These are phyloP conservation scores for Maudiozyma serrabonitensis DNA, from an alignment of 805 yeast species.

Conservation along the genomic window DNA sequence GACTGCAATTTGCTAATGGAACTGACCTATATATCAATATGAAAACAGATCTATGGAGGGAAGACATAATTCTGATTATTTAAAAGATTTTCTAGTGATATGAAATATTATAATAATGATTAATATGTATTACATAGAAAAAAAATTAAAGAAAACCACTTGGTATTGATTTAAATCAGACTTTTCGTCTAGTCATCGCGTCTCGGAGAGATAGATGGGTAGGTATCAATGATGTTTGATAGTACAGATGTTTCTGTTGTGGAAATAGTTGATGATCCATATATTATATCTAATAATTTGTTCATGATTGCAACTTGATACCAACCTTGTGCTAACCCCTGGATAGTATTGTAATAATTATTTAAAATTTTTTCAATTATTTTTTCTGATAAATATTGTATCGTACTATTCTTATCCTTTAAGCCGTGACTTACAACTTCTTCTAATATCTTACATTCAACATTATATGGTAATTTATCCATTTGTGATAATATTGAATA, in stretches of 20 bases:
- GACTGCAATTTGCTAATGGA: no score
- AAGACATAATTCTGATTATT: no score
- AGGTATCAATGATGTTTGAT: neutral
- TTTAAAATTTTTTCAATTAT: neutral
- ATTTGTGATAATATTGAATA: conserved; percentile 10
- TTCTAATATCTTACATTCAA: conserved; percentile 5
- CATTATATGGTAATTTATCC: conserved; percentile 1
- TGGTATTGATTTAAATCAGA: neutral
- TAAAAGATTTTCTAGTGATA: no score
- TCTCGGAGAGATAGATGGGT: neutral
- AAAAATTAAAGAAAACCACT: no score
- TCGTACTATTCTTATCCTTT: conserved; percentile 9
- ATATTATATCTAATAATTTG: neutral
- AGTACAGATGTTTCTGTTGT: neutral
- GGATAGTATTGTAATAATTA: neutral
- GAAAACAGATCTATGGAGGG: no score
- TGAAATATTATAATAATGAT: no score
- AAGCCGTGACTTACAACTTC: conserved; percentile 7
- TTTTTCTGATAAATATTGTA: conserved; percentile 1
- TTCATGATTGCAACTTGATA: neutral
- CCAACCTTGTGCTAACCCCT: conserved; percentile 1
- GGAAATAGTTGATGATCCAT: neutral
- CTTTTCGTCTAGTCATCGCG: neutral
- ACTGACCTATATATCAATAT: no score
- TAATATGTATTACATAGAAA: no score